Evolutionary conservation across 768 basidiomycete species (phyloP), one percentile per base, ranked within the genome.

Genomic region (Suillus plorans): DNA sequence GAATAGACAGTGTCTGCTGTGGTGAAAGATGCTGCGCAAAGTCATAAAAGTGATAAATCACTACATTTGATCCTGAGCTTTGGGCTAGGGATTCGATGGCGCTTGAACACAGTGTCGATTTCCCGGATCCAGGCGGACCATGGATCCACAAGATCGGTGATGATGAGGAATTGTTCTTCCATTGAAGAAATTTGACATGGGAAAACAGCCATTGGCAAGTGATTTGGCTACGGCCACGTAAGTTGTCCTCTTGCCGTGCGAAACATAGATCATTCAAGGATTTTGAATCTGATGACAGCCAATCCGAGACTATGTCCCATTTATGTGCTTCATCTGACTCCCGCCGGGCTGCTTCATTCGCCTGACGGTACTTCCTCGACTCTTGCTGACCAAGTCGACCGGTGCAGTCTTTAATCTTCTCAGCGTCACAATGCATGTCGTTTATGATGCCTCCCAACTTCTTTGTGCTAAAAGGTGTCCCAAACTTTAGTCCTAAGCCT

Each of bases 31-130:
- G 68, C 12, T 56, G 55, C 18, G 55, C 55, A 9, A 56, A 36
- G 55, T 56, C 55, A n/a, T 34, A 56, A 34, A 56, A 56, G 34
- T 56, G 55, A 56, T 36, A 53, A n/a, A 20, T n/a, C 55, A 56
- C 55, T 6, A 34, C 6, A 3, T 56, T 18, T 5, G 34, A n/a
- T 20, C 12, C 34, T 18, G 52, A 34, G 18, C 31, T 53, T 8
- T 45, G 20, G 44, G 44, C 20, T 10, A 45, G 44, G 44, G 20
- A 45, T 45, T 45, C 44, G 20, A 45, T 56, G 55, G 34, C 34
- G 5, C 10, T 56, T 6, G 55, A 56, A 34, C 55, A 56, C 34
- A 56, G 34, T 10, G 55, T 56, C 20, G 55, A 56, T 56, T 56
- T 56, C 20, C 55, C 55, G 3, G 55, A 56, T 56, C 55, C 55